Evolutionary conservation across 805 yeast species (phyloP), one percentile per base, ranked within the genome.

Genomic region (Saitoella complicata): DNA sequence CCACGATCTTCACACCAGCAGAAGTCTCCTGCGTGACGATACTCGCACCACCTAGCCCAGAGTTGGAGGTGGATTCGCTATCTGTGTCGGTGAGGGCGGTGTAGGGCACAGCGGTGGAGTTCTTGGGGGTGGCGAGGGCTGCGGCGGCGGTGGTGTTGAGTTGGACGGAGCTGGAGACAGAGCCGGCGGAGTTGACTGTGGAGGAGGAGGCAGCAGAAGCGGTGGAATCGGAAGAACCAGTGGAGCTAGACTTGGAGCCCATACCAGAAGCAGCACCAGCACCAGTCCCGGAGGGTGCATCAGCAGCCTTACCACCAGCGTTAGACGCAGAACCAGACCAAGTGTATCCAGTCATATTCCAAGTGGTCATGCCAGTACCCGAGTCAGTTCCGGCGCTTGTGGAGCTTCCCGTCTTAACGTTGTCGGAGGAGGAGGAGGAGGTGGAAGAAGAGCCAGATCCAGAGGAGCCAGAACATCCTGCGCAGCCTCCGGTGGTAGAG

Each of bases 341-440:
- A n/a, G 45, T 6, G 37, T 8, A n/a, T 7, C 42, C 31, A 9
- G 43, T 32, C 12, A 29, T 33, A 12, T 39, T 33, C 30, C 34
- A 21, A 21, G 21, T 21, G 21, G 33, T 13, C 33, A 49, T 29
- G 12, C 12, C 34, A 37, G 39, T 12, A 6, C 8, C 31, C 42
- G 31, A 34, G 21, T n/a, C n/a, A n/a, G n/a, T n/a, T n/a, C 36
- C 40, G 34, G 49, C 38, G 34, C 38, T n/a, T 6, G 37, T 34
- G 36, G 51, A 47, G 7, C 33, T 10, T 12, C 58, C 38, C 10
- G 21, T 49, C 4, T 11, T 34, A 8, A 58, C 63, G 29, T 48
- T 39, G 10, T 40, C 31, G 39, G 52, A 54, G 45, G 45, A 52
- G 38, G 60, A 53, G 10, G 49, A 39, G 47, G 41, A 53, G 7